Evolutionary conservation across 768 basidiomycete species (phyloP), one percentile per base, ranked within the genome.

Genomic region (Leccinum obscurum): DNA sequence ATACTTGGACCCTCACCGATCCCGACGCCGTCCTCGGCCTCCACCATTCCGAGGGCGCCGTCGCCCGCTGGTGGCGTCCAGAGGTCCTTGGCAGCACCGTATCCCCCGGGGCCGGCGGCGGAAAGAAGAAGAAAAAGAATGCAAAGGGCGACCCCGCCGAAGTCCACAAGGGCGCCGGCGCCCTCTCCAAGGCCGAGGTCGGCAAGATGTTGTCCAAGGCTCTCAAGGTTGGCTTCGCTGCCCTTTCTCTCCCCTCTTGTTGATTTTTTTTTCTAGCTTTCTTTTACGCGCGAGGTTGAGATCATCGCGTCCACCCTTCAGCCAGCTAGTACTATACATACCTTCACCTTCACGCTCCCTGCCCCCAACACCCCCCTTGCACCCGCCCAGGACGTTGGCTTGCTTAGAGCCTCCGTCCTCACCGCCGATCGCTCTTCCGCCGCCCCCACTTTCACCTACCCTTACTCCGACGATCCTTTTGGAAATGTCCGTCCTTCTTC

Each of bases 231-330:
- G 59, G 74, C 67, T 37, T 41, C 6, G 28, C 9, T 24, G 34
- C 34, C 4, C n/a, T 1, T 8, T 22, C 22, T 1, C n/a, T 52
- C 20, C 13, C 3, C 52, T 32, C 60, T 35, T 26, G 14, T 64
- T 55, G 56, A 60, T 55, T 28, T 0, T 17, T 17, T 17, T 52
- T 4, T 14, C 17, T 44, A 95, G 92, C 86, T 95, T 50, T 93
- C 93, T 8, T 95, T 95, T 74, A 86, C 92, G 37, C 89, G 90
- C 56, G 94, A 96, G 72, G 91, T 95, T 48, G 93, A 95, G 72
- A 89, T 98, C 58, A 90, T 98, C 70, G 93, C 94, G 14, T 93
- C 94, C n/a, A 93, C 93, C 0, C 83, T 95, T 10, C 92, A 95
- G 66, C 95, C 95, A 7, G 89, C 95, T 1, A 92, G 92, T 6